These are phyloP conservation scores for Solanum pinnatisectum DNA, from an alignment of 257 asterid genomes.

Conservation along the genomic window DNA sequence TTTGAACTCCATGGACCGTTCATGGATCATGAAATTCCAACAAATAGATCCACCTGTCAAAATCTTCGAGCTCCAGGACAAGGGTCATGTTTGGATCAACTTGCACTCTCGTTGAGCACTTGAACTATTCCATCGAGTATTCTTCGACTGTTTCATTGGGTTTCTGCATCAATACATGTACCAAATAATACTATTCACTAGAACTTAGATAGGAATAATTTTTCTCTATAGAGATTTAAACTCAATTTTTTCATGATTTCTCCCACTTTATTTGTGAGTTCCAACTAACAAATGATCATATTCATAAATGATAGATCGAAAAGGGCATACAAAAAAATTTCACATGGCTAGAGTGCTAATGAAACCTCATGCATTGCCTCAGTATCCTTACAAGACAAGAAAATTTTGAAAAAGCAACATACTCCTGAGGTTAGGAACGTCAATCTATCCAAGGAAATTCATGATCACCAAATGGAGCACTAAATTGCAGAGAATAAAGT, in stretches of 20 bases:
- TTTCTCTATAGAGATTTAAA: not conserved
- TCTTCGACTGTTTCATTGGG: not conserved
- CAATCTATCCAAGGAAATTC: slow-evolving; percentile 64
- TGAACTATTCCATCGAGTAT: not conserved
- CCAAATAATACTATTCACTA: not conserved
- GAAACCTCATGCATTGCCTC: not conserved
- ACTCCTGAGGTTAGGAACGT: too few relatives aligned
- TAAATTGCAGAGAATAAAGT: slow-evolving; percentile 81
- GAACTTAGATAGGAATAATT: too few relatives aligned
- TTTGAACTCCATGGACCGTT: not conserved
- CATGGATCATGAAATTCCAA: not conserved
- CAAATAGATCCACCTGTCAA: not conserved
- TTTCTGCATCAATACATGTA: not conserved
- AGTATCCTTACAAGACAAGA: not conserved
- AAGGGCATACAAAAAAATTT: not conserved
- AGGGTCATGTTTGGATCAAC: not conserved
- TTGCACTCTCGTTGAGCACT: not conserved
- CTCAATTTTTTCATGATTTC: not conserved
- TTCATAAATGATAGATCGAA: not conserved
- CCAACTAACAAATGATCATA: not conserved
- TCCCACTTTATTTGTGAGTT: not conserved
- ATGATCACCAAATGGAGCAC: slow-evolving; percentile 93
- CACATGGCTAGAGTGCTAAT: not conserved
- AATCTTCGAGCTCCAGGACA: not conserved
- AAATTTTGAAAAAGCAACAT: not conserved